phyloP scores from a whole-genome alignment of 2,329 filamentous ascomycete species.

The Cyphellophora attinorum region DNA sequence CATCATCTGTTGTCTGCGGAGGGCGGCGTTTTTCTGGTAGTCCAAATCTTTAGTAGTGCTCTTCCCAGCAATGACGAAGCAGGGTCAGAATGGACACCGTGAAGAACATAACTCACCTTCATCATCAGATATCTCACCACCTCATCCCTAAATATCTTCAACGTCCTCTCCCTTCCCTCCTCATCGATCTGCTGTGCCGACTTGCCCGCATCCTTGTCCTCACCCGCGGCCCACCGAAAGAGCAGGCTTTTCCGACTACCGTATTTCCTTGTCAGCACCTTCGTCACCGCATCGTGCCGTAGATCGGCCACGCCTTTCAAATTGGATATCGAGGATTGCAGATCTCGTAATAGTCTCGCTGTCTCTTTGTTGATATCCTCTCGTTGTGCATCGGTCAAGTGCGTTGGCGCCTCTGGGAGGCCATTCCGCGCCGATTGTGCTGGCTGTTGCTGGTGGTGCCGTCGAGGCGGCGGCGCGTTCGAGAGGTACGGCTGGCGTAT shows the following conservation, averaged over 20 bases:
- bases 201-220: conserved; percentile 39
- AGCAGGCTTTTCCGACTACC: conserved; percentile 40
- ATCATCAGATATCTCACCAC: conserved; percentile 74
- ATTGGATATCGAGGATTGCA: conserved; percentile 70
- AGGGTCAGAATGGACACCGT: no score
- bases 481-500: conserved; percentile 90
- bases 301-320: conserved; percentile 75
- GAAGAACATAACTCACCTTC: no score
- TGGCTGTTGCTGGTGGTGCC: conserved; percentile 26
- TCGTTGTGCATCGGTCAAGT: conserved; percentile 70
- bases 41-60: no score
- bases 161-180: conserved; percentile 58
- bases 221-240: conserved; percentile 58
- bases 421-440: conserved; percentile 18
- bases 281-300: conserved; percentile 64
- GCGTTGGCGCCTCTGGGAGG: conserved; percentile 28
- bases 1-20: conserved; percentile 75
- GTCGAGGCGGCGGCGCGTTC: conserved; percentile 46
- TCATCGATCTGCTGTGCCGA: conserved; percentile 60
- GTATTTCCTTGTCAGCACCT: conserved; percentile 64
- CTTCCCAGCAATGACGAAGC: no score
- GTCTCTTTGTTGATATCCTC: conserved; percentile 82
- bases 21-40: no score
- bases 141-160: conserved; percentile 66
- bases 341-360: conserved; percentile 72